A percentile compares a stretch with the other conserved stretches of the same genome.
Evolutionary conservation across 257 asterid species (phyloP).

Genomic region (Asclepias syriaca): DNA sequence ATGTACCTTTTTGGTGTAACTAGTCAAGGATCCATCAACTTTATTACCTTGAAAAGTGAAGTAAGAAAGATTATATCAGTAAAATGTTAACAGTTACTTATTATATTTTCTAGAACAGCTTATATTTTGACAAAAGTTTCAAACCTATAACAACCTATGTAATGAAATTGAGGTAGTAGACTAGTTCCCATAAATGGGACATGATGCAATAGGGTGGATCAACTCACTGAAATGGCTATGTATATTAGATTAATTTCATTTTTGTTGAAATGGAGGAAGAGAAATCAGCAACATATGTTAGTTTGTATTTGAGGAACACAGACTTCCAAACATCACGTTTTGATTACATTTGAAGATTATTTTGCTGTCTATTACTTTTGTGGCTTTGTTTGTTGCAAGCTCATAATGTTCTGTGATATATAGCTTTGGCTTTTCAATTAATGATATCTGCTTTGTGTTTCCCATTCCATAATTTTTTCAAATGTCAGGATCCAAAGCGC

Average conservation of each 20-base stretch:
- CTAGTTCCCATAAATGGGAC: background rate
- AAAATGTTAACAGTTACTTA: background rate
- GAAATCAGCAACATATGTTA: background rate
- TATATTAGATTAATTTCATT: background rate
- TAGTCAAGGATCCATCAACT: background rate
- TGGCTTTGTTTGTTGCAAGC: background rate
- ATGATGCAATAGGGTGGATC: background rate
- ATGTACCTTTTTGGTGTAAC: background rate
- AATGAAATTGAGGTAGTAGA: background rate
- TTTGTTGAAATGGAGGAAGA: background rate
- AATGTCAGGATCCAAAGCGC: conserved; percentile 82
- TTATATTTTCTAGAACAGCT: background rate
- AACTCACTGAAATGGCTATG: background rate
- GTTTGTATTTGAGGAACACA: background rate
- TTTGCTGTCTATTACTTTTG: background rate
- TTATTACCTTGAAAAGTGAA: background rate
- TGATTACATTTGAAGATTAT: background rate
- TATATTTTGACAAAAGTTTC: too few species aligned
- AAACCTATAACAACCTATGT: too few species aligned
- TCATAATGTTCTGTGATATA: background rate
- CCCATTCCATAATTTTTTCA: conserved; percentile 17
- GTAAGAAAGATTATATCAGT: too few species aligned
- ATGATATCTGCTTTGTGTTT: conserved; percentile 8
- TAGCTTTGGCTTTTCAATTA: conserved; percentile 2
- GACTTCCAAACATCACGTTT: background rate